These are phyloP conservation scores for Ogataea polymorpha DNA, from an alignment of 805 yeast species.

Conservation along the genomic window DNA sequence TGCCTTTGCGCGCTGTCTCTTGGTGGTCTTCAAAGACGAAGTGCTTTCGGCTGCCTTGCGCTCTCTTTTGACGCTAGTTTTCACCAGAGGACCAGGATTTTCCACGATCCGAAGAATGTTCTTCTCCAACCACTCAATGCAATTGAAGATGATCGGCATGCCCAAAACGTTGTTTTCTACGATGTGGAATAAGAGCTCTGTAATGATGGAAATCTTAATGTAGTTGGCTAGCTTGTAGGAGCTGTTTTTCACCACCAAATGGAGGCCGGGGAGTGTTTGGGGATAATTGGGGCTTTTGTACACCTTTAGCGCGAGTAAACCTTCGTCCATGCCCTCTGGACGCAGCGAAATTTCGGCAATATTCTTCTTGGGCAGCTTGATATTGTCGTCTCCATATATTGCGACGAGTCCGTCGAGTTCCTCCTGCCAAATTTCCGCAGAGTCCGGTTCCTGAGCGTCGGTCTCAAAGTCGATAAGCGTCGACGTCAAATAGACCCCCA, in stretches of 20 bases:
- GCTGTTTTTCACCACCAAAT: conserved; percentile 40
- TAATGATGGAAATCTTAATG: conserved; percentile 56
- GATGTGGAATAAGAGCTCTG: conserved; percentile 44
- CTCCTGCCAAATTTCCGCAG: conserved; percentile 59
- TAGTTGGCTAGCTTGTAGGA: conserved; percentile 63
- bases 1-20: conserved; percentile 11
- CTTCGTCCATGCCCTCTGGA: conserved; percentile 30
- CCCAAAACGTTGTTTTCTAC: conserved; percentile 51
- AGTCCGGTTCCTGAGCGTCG: conserved; percentile 13
- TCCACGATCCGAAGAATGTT: conserved; percentile 55
- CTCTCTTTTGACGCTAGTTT: background rate
- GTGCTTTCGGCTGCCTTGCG: background rate
- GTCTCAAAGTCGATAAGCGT: conserved; percentile 27
- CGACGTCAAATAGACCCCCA: conserved; percentile 51
- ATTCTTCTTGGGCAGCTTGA: conserved; percentile 30
- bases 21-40: background rate
- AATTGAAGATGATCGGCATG: conserved; percentile 61
- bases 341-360: conserved; percentile 35
- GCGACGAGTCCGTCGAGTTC: conserved; percentile 68
- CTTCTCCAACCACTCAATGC: conserved; percentile 77
- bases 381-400: conserved; percentile 49
- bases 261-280: conserved; percentile 63
- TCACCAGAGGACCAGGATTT: conserved; percentile 66
- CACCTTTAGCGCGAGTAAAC: conserved; percentile 34
- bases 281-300: conserved; percentile 61